Conservation (phyloP, 352 stramenopile genomes). For the Globisporangium sylvaticum region DNA sequence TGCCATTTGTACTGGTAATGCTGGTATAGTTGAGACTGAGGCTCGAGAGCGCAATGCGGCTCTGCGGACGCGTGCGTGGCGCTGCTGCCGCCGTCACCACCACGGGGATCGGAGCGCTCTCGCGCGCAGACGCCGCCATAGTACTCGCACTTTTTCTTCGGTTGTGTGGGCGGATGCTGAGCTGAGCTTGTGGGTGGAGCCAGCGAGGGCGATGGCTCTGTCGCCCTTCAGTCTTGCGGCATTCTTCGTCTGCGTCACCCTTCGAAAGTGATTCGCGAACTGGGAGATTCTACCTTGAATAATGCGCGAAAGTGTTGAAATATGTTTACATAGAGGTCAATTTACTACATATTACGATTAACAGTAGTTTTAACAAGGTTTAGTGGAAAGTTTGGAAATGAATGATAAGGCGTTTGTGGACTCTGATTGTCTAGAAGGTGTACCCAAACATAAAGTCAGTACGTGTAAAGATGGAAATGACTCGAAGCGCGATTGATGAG, state of each 20-base stretch:
- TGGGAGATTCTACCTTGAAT: too few species aligned
- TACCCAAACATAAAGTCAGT: not conserved
- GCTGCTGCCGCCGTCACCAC: not conserved
- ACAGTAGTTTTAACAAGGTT: not conserved
- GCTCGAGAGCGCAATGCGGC: not conserved
- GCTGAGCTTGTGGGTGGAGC: not conserved
- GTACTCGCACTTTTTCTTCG: not conserved
- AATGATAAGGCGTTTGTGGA: not conserved
- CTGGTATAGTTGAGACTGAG: not conserved
- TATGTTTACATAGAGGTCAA: too few species aligned
- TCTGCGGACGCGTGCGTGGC: not conserved
- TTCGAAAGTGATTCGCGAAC: not conserved
- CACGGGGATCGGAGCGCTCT: not conserved
- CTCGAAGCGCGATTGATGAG: too few species aligned
- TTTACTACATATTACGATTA: too few species aligned
- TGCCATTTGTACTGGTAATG: not conserved
- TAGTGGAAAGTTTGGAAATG: not conserved
- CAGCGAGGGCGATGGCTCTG: not conserved
- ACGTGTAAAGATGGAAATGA: not conserved
- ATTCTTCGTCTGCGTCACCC: not conserved
- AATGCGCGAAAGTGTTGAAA: too few species aligned
- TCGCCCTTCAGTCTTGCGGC: not conserved
- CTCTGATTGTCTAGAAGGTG: not conserved
- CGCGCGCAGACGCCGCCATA: not conserved
- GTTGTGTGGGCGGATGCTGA: not conserved